These are phyloP conservation scores for Posidonia oceanica DNA, from an alignment of 116 monocot genomes.

Conservation along the genomic window DNA sequence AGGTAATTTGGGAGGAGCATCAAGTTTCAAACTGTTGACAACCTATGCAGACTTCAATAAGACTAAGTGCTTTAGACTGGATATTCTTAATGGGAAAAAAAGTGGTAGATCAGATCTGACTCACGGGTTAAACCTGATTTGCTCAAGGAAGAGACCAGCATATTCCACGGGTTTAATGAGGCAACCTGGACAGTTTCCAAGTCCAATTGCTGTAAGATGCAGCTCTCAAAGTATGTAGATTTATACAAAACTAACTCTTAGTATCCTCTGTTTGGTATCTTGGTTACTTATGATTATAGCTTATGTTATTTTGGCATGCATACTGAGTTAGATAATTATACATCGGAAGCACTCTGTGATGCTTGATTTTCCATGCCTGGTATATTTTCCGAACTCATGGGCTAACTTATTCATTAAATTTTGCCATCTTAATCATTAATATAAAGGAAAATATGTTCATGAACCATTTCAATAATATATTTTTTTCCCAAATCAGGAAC, in stretches of 20 bases:
- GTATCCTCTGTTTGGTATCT: background rate
- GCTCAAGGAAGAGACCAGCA: background rate
- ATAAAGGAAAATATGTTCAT: background rate
- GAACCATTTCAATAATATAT: background rate
- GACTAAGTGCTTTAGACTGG: conserved; percentile 3
- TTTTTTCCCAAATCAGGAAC: background rate
- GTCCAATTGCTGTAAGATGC: conserved; percentile 4
- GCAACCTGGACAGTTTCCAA: background rate
- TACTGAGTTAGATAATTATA: no score
- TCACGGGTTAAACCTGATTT: conserved; percentile 2
- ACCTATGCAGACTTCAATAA: conserved; percentile 5
- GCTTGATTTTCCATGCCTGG: no score
- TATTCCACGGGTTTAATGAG: background rate
- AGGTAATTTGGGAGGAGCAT: conserved; percentile 10
- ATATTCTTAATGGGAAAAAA: conserved; percentile 1
- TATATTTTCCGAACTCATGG: background rate
- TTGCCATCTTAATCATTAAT: background rate
- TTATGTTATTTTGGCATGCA: background rate
- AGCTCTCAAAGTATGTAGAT: conserved; percentile 13
- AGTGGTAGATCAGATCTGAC: background rate
- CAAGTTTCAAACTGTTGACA: conserved; percentile 3
- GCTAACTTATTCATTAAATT: background rate
- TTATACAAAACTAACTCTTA: background rate
- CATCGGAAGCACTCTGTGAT: no score
- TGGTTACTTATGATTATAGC: background rate